Percentiles rank a stretch among this genome's conserved stretches.
Conservation (phyloP, 2,329 filamentous ascomycete genomes). For the Magnaporthiopsis poae region DNA sequence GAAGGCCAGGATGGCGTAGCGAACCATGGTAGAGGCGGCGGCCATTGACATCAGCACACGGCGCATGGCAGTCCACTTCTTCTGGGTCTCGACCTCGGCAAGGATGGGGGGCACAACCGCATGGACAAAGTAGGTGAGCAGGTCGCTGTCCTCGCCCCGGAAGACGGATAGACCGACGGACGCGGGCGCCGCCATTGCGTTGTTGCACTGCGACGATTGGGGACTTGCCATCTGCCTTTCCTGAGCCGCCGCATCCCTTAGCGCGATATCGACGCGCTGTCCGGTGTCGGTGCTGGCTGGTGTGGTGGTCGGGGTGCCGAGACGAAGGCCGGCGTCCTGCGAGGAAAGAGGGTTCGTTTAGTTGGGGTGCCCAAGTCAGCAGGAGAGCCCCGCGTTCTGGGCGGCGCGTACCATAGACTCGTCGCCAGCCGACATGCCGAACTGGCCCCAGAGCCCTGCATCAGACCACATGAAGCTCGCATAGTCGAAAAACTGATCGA, state of each 20-base stretch:
- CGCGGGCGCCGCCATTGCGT: not conserved
- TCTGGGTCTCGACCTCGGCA: conserved; percentile 41
- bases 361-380: not conserved
- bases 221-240: not conserved
- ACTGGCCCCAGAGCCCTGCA: conserved; percentile 25
- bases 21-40: conserved; percentile 35
- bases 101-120: conserved; percentile 43
- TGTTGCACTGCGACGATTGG: not conserved
- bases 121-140: conserved; percentile 39
- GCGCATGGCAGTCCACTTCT: conserved; percentile 40
- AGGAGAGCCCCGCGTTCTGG: not conserved
- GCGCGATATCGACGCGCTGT: not conserved
- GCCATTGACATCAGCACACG: conserved; percentile 39
- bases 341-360: not conserved
- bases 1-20: conserved; percentile 40
- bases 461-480: conserved; percentile 40
- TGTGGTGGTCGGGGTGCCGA: not conserved
- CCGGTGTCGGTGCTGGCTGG: not conserved
- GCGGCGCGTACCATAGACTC: not conserved
- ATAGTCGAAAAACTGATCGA: conserved; percentile 36
- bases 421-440: conserved; percentile 11
- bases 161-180: not conserved
- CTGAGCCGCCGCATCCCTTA: not conserved
- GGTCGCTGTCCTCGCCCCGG: conserved; percentile 22
- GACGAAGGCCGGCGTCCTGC: not conserved